A percentile compares a stretch with the other conserved stretches of the same genome.
These are phyloP conservation scores for Corchorus olitorius DNA, from an alignment of 345 rosid species.

Conservation along the genomic window DNA sequence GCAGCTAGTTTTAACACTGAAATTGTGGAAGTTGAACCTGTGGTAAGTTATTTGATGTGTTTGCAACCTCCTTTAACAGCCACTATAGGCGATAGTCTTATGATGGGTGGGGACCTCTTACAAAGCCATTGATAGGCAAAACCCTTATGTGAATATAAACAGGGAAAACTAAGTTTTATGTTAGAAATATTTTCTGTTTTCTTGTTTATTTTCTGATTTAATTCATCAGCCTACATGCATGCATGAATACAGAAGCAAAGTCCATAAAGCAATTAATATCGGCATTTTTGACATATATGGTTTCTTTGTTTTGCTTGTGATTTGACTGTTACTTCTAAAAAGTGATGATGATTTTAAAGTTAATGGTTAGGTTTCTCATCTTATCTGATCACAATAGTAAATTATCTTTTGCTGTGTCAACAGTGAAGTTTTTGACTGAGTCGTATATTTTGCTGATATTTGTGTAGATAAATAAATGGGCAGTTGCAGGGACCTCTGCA, in stretches of 20 bases:
- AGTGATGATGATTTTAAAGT: constrained; percentile 12
- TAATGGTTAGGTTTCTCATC: background rate
- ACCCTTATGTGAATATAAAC: background rate
- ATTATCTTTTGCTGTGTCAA: background rate
- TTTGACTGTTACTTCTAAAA: background rate
- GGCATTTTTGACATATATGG: background rate
- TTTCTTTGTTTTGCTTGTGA: background rate
- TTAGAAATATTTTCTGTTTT: too few species aligned
- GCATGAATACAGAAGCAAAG: background rate
- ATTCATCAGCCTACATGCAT: background rate
- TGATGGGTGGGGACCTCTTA: background rate
- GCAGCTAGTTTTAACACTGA: constrained; percentile 50
- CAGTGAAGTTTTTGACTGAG: background rate
- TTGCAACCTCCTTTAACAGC: constrained; percentile 8
- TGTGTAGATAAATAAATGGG: constrained; percentile 74
- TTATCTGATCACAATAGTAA: background rate
- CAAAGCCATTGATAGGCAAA: background rate
- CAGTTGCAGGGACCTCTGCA: constrained; percentile 49
- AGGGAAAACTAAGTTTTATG: too few species aligned
- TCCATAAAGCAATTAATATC: background rate
- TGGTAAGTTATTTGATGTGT: constrained; percentile 55
- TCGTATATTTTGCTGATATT: constrained; percentile 16
- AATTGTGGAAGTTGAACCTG: constrained; percentile 84
- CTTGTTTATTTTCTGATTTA: too few species aligned
- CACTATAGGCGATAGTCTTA: too few species aligned